phyloP scores from a whole-genome alignment of 257 asterid genomes.

The Nicotiana benthamiana region DNA sequence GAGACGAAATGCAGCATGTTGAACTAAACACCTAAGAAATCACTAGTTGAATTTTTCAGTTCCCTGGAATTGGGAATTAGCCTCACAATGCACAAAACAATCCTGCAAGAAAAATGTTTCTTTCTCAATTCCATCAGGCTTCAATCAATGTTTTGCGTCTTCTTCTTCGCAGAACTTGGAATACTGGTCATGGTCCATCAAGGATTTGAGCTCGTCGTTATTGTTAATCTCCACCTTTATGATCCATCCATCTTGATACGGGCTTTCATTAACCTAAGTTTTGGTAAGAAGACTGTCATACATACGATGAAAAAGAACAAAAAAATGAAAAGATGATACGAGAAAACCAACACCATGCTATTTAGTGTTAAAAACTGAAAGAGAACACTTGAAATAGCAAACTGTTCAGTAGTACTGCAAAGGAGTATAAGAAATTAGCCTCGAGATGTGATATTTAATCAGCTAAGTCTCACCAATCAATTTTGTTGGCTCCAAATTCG shows the following conservation, averaged over 20 bases:
- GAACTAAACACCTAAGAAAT: background rate
- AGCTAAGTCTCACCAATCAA: background rate
- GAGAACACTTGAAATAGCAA: background rate
- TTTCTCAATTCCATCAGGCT: background rate
- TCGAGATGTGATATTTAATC: background rate
- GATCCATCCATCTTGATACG: slow-evolving; percentile 85
- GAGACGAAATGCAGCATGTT: background rate
- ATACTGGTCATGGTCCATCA: slow-evolving; percentile 59
- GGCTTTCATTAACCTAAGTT: slow-evolving; percentile 62
- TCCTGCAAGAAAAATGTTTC: background rate
- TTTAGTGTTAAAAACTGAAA: background rate
- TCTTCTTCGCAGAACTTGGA: slow-evolving; percentile 82
- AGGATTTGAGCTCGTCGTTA: slow-evolving; percentile 38
- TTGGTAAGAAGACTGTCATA: background rate
- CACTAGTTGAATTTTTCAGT: background rate
- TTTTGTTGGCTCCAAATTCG: background rate
- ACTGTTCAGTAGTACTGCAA: background rate
- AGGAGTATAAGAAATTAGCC: background rate
- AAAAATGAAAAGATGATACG: background rate
- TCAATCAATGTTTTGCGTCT: slow-evolving; percentile 56
- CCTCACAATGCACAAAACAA: background rate
- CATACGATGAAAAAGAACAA: background rate
- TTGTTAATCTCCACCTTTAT: slow-evolving; percentile 70
- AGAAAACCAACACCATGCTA: background rate
- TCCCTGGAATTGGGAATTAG: background rate